Evolutionary conservation across 2,329 filamentous ascomycete genomes (phyloP).

Genomic region (Elsinoe necatrix): DNA sequence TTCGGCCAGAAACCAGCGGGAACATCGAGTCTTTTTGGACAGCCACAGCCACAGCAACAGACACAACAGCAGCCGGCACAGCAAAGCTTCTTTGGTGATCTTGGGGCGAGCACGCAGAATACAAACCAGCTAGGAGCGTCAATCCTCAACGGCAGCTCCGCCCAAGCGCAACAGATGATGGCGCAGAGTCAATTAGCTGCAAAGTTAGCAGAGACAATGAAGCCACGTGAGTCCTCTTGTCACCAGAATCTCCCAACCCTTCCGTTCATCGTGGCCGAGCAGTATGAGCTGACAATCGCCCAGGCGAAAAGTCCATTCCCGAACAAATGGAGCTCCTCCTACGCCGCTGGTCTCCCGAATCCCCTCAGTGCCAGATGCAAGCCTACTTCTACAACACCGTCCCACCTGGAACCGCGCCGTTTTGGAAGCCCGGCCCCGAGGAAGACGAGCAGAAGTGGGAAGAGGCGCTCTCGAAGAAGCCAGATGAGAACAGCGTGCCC

Average conservation of each 20-base stretch:
- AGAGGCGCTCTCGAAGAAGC: constrained; percentile 71
- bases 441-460: constrained; percentile 78
- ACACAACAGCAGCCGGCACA: constrained; percentile 19
- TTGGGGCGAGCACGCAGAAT: constrained; percentile 22
- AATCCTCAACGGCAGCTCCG: constrained; percentile 25
- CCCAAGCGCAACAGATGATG: constrained; percentile 25
- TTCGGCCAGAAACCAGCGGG: constrained; percentile 21
- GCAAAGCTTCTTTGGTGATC: constrained; percentile 23
- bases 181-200: constrained; percentile 5
- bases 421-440: constrained; percentile 59
- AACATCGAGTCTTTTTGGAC: constrained; percentile 32
- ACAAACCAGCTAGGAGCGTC: constrained; percentile 21
- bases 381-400: constrained; percentile 85
- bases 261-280: constrained; percentile 15
- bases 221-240: constrained; percentile 14
- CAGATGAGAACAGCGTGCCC: constrained; percentile 65
- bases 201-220: constrained; percentile 17
- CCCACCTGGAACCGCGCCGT: constrained; percentile 63
- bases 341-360: constrained; percentile 64
- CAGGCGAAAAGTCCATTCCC: constrained; percentile 62
- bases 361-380: constrained; percentile 64
- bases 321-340: constrained; percentile 65
- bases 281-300: constrained; percentile 22
- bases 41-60: constrained; percentile 27
- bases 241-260: constrained; percentile 14